These are phyloP conservation scores for Mimosa bimucronata DNA, from an alignment of 306 rosid genomes.

Conservation along the genomic window DNA sequence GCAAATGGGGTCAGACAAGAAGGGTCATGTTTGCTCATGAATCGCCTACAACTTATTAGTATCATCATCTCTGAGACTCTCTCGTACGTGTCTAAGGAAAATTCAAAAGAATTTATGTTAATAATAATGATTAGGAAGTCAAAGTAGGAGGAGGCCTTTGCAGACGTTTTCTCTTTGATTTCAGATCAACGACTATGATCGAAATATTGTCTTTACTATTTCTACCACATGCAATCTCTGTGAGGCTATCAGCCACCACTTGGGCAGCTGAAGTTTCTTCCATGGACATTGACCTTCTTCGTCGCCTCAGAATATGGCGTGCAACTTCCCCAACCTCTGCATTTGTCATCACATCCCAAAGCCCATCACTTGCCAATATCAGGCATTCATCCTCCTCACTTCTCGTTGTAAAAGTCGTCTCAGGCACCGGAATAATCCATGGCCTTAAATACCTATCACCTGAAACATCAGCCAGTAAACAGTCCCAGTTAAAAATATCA, in stretches of 20 bases:
- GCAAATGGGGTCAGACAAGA: slow-evolving; percentile 12
- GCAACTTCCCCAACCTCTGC: slow-evolving; percentile 68
- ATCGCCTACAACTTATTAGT: not conserved
- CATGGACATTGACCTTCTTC: slow-evolving; percentile 33
- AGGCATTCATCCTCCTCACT: slow-evolving; percentile 65
- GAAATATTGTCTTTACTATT: slow-evolving; percentile 63
- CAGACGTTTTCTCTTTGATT: slow-evolving; percentile 54
- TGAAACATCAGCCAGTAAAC: slow-evolving; percentile 33
- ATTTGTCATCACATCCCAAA: slow-evolving; percentile 72
- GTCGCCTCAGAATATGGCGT: slow-evolving; percentile 55
- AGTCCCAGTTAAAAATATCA: not conserved
- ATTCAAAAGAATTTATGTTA: slow-evolving; percentile 8
- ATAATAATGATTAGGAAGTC: not conserved
- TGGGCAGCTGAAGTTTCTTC: slow-evolving; percentile 55
- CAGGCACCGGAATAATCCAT: slow-evolving; percentile 74
- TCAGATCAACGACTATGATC: slow-evolving; percentile 59
- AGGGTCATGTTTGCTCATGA: not conserved
- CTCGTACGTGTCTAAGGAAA: not conserved
- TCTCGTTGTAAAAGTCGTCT: slow-evolving; percentile 53
- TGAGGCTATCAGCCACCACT: slow-evolving; percentile 60
- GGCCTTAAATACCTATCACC: slow-evolving; percentile 68
- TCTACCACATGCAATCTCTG: slow-evolving; percentile 55
- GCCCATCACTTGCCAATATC: slow-evolving; percentile 68
- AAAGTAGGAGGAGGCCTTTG: slow-evolving; percentile 44
- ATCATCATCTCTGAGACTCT: slow-evolving; percentile 31